phyloP scores from a whole-genome alignment of 768 basidiomycete genomes.

The Pleurotus giganteus region DNA sequence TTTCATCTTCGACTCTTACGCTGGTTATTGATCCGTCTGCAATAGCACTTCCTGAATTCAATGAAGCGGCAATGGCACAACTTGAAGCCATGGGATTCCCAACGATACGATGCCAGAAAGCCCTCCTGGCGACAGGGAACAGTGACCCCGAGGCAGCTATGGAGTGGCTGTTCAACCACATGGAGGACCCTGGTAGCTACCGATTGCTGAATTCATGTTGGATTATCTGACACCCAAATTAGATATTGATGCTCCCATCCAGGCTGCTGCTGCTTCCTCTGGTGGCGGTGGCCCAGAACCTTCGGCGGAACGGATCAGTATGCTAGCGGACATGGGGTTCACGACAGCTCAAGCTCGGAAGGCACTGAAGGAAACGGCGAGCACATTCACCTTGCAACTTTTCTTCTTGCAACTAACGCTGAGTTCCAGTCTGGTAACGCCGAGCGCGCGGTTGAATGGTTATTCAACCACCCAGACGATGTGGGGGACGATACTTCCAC shows the following conservation, averaged over 20 bases:
- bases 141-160: constrained; percentile 77
- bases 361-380: constrained; percentile 81
- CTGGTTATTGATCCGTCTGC: constrained; percentile 14
- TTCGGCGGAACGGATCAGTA: constrained; percentile 62
- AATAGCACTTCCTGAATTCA: constrained; percentile 58
- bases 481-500: constrained; percentile 52
- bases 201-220: not conserved
- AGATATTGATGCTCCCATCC: constrained; percentile 89
- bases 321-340: constrained; percentile 93
- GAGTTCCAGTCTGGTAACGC: constrained; percentile 57
- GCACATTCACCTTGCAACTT: constrained; percentile 22
- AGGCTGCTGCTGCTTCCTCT: constrained; percentile 21
- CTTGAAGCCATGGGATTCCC: constrained; percentile 94
- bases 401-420: not conserved
- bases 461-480: constrained; percentile 93
- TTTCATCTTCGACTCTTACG: not conserved
- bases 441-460: constrained; percentile 93
- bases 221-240: not conserved
- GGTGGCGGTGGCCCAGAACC: constrained; percentile 46
- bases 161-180: constrained; percentile 94
- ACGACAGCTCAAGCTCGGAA: constrained; percentile 79
- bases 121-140: constrained; percentile 84
- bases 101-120: constrained; percentile 80
- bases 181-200: constrained; percentile 84
- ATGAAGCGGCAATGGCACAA: constrained; percentile 70